Conservation (phyloP, 352 stramenopile species). For the Blastocystis sp. region DNA sequence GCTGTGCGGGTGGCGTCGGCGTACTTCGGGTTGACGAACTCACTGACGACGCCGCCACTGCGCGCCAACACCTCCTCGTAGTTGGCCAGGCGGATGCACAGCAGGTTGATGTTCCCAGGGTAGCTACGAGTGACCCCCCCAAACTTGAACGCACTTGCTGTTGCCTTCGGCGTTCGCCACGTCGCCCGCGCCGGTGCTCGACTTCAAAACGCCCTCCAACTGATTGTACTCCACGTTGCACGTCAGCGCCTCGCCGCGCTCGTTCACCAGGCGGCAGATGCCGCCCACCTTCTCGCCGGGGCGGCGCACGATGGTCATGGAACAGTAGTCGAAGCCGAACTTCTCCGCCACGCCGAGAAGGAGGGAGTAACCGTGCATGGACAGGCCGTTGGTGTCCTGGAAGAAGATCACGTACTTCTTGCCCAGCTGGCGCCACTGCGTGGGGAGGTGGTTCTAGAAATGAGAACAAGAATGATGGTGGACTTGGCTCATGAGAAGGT, state of each 20-base stretch:
- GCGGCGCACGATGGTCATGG: conserved; percentile 56
- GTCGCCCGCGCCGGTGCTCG: conserved; percentile 76
- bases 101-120: conserved; percentile 86
- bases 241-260: conserved; percentile 76
- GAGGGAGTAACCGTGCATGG: conserved; percentile 70
- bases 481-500: conserved; percentile 82
- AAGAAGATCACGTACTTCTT: conserved; percentile 89
- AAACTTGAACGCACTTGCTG: conserved; percentile 5
- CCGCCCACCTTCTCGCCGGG: conserved; percentile 75
- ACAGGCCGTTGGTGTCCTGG: conserved; percentile 75
- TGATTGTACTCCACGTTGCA: conserved; percentile 94
- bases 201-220: conserved; percentile 84
- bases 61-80: conserved; percentile 78
- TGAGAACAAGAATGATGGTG: neutral
- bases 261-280: conserved; percentile 78
- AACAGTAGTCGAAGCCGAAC: conserved; percentile 45
- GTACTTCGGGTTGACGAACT: conserved; percentile 92
- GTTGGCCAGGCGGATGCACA: conserved; percentile 79
- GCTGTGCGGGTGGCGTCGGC: conserved; percentile 79
- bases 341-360: conserved; percentile 70
- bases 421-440: conserved; percentile 78
- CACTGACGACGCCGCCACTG: conserved; percentile 80
- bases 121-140: conserved; percentile 57
- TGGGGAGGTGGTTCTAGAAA: conserved; percentile 75
- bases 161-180: conserved; percentile 77